Percentiles rank a stretch among this genome's conserved stretches.
These are phyloP conservation scores for Fusarium musae DNA, from an alignment of 2,329 filamentous ascomycete species.

Conservation along the genomic window DNA sequence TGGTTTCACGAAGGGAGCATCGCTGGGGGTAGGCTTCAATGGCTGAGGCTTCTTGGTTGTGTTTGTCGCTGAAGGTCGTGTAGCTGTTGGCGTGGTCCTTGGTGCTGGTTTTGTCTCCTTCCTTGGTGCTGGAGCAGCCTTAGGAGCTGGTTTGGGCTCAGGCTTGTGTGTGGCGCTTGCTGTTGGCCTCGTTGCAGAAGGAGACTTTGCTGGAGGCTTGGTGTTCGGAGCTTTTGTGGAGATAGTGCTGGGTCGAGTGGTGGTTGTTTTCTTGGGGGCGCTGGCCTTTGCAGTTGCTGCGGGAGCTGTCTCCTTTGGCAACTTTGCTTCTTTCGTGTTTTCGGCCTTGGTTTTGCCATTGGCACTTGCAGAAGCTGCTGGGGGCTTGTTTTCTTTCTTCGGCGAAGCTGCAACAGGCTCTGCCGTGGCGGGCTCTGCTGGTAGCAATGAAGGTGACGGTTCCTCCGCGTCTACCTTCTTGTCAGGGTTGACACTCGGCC, in stretches of 20 bases:
- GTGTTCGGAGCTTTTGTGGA: constrained; percentile 40
- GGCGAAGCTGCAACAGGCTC: constrained; percentile 25
- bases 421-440: constrained; percentile 18
- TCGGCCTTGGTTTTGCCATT: constrained; percentile 41
- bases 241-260: constrained; percentile 38
- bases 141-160: constrained; percentile 47
- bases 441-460: constrained; percentile 32
- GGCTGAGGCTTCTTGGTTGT: constrained; percentile 57
- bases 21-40: constrained; percentile 53
- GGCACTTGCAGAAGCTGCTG: constrained; percentile 12
- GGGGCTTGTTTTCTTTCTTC: constrained; percentile 26
- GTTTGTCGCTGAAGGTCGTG: constrained; percentile 49
- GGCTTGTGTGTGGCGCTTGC: constrained; percentile 39
- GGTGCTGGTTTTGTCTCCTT: constrained; percentile 48
- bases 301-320: constrained; percentile 24
- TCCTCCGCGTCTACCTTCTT: constrained; percentile 56
- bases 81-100: constrained; percentile 34
- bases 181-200: constrained; percentile 39
- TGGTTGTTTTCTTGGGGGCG: constrained; percentile 30
- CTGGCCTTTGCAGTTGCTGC: constrained; percentile 21
- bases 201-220: constrained; percentile 35
- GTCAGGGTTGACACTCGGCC: constrained; percentile 54
- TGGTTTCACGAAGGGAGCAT: constrained; percentile 63
- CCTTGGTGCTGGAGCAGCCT: constrained; percentile 44
- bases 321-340: constrained; percentile 31